Conservation (phyloP, 163 green algal genomes). For the Trebouxia gelatinosa region DNA sequence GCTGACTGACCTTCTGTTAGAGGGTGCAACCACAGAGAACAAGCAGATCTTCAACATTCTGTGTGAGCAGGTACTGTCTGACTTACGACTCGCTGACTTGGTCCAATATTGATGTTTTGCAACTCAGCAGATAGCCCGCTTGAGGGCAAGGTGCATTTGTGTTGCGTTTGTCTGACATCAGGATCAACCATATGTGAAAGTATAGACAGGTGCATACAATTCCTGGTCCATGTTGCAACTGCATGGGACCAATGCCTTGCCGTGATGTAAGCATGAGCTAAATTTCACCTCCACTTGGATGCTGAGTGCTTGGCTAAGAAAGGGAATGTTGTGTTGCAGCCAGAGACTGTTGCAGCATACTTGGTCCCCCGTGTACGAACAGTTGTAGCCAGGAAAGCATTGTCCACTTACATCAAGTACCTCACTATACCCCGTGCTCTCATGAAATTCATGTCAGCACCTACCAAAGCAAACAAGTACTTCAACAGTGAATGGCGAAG, state of each 20-base stretch:
- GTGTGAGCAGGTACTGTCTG: slow-evolving; percentile 60
- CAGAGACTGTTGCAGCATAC: slow-evolving; percentile 79
- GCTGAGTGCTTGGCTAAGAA: no score
- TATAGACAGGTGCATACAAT: no score
- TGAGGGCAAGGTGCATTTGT: not conserved
- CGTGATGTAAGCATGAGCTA: no score
- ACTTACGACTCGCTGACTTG: not conserved
- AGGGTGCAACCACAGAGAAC: slow-evolving; percentile 67
- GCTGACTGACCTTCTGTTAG: slow-evolving; percentile 84
- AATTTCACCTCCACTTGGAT: no score
- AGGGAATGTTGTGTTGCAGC: slow-evolving; percentile 55
- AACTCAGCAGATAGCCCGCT: not conserved
- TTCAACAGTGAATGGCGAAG: no score
- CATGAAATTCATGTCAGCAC: slow-evolving; percentile 41
- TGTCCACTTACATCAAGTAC: slow-evolving; percentile 46
- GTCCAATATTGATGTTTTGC: not conserved
- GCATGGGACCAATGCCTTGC: no score
- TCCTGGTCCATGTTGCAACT: no score
- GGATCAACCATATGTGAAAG: no score
- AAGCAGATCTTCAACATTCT: slow-evolving; percentile 90
- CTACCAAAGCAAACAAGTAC: slow-evolving; percentile 40
- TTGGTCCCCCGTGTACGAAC: slow-evolving; percentile 72
- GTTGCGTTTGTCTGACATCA: not conserved
- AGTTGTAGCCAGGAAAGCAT: slow-evolving; percentile 49
- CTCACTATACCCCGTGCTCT: slow-evolving; percentile 48